Conservation (phyloP, 306 rosid species). For the Cucurbita maxima region DNA sequence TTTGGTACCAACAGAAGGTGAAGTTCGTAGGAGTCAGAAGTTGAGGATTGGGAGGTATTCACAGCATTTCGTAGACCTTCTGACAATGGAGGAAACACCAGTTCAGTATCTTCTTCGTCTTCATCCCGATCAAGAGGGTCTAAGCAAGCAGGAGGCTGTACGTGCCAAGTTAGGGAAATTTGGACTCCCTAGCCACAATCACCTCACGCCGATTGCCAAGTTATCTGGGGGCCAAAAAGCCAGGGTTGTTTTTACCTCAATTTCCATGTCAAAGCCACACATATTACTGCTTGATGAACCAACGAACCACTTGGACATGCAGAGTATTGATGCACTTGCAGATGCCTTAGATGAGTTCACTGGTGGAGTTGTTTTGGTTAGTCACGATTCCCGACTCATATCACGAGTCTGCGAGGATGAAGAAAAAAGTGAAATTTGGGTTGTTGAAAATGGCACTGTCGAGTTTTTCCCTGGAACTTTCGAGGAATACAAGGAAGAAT, state of each 20-base stretch:
- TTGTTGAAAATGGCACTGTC: conserved; percentile 55
- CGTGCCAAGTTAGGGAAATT: conserved; percentile 54
- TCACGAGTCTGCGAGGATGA: conserved; percentile 62
- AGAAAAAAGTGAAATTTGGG: conserved; percentile 72
- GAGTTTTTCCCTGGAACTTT: conserved; percentile 28
- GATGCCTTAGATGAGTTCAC: conserved; percentile 56
- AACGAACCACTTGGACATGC: conserved; percentile 69
- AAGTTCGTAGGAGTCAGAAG: conserved; percentile 57
- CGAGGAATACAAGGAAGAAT: conserved; percentile 39
- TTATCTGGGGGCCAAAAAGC: conserved; percentile 60
- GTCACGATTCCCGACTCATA: conserved; percentile 68
- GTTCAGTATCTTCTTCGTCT: conserved; percentile 57
- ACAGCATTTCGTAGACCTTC: conserved; percentile 53
- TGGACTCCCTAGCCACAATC: conserved; percentile 64
- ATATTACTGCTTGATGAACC: conserved; percentile 70
- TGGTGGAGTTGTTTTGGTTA: conserved; percentile 62
- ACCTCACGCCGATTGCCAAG: conserved; percentile 59
- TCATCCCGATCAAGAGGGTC: conserved; percentile 61
- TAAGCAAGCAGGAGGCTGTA: conserved; percentile 66
- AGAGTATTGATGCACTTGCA: conserved; percentile 67
- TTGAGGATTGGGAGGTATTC: conserved; percentile 57
- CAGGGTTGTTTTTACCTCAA: conserved; percentile 67
- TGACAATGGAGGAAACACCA: conserved; percentile 54
- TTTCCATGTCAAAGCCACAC: conserved; percentile 78
- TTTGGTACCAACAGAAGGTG: conserved; percentile 49